phyloP scores from a whole-genome alignment of 495 filamentous ascomycete genomes.

The Bathelium albidoporum region DNA sequence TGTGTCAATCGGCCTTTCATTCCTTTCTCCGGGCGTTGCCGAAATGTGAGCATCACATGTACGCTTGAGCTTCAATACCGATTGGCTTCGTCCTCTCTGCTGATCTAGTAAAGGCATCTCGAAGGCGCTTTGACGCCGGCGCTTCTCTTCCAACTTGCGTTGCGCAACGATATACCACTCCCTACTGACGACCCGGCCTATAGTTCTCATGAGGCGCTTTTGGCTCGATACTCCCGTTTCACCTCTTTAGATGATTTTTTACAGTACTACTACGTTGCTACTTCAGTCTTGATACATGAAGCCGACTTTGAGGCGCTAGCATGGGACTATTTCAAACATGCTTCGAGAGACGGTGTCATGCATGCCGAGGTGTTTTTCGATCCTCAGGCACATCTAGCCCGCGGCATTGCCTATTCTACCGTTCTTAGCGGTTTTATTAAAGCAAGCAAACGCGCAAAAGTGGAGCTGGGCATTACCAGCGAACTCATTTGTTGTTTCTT shows the following conservation, averaged over 20 bases:
- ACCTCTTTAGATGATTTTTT: conserved; percentile 68
- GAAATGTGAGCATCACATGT: conserved; percentile 70
- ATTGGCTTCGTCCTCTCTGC: not conserved
- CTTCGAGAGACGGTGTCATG: conserved; percentile 52
- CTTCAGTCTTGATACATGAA: conserved; percentile 50
- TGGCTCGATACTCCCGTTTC: conserved; percentile 51
- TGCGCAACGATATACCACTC: conserved; percentile 50
- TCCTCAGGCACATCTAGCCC: conserved; percentile 59
- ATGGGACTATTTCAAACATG: conserved; percentile 59
- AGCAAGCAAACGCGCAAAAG: conserved; percentile 50
- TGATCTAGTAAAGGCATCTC: conserved; percentile 37
- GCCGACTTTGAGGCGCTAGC: conserved; percentile 65
- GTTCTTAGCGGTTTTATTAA: conserved; percentile 49
- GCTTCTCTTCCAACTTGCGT: conserved; percentile 58
- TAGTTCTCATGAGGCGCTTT: conserved; percentile 46
- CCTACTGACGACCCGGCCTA: conserved; percentile 50
- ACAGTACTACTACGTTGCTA: conserved; percentile 67
- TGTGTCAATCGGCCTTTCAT: conserved; percentile 49
- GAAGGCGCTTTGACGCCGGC: conserved; percentile 59
- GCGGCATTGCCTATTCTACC: conserved; percentile 50
- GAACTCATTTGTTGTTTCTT: conserved; percentile 61
- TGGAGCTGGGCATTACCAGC: conserved; percentile 52
- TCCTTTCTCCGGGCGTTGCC: conserved; percentile 55
- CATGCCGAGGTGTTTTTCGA: conserved; percentile 78
- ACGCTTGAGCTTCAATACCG: not conserved